Evolutionary conservation across 352 stramenopile genomes (phyloP).

Genomic region (Peronospora belbahrii): DNA sequence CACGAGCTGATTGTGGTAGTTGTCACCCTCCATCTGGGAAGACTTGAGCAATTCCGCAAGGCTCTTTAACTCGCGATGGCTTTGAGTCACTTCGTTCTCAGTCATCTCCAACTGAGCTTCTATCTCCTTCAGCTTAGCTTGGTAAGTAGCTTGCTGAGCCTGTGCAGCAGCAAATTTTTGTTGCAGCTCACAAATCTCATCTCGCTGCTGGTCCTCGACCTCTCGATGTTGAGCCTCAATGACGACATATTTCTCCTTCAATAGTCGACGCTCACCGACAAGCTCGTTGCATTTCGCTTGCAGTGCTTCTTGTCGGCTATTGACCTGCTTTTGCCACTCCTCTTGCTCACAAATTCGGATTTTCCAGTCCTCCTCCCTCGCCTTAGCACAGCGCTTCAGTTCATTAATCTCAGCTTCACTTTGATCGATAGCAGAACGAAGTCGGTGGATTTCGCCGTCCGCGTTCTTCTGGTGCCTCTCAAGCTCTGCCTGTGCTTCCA

Average conservation of each 20-base stretch:
- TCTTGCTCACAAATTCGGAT: conserved; percentile 21
- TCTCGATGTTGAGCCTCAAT: conserved; percentile 25
- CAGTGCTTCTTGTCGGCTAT: conserved; percentile 25
- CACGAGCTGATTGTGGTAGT: conserved; percentile 45
- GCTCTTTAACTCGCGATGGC: conserved; percentile 41
- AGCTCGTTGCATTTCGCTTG: conserved; percentile 28
- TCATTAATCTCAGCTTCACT: conserved; percentile 32
- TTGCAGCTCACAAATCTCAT: conserved; percentile 22
- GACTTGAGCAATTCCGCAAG: conserved; percentile 47
- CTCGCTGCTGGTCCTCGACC: conserved; percentile 24
- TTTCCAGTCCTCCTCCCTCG: conserved; percentile 24
- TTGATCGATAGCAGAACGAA: conserved; percentile 32
- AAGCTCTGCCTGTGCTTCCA: conserved; percentile 42
- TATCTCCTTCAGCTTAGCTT: conserved; percentile 28
- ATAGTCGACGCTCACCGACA: conserved; percentile 15
- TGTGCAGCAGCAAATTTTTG: conserved; percentile 20
- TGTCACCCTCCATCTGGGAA: conserved; percentile 39
- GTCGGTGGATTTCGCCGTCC: conserved; percentile 42
- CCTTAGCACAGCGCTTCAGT: conserved; percentile 13
- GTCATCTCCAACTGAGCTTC: conserved; percentile 40
- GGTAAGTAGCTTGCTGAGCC: conserved; percentile 15
- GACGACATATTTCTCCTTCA: conserved; percentile 23
- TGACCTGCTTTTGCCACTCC: conserved; percentile 16
- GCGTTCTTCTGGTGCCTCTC: conserved; percentile 44
- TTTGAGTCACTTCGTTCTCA: conserved; percentile 42